Evolutionary conservation across 495 filamentous ascomycete species (phyloP).

Genomic region (Hypoxylon intermedium): DNA sequence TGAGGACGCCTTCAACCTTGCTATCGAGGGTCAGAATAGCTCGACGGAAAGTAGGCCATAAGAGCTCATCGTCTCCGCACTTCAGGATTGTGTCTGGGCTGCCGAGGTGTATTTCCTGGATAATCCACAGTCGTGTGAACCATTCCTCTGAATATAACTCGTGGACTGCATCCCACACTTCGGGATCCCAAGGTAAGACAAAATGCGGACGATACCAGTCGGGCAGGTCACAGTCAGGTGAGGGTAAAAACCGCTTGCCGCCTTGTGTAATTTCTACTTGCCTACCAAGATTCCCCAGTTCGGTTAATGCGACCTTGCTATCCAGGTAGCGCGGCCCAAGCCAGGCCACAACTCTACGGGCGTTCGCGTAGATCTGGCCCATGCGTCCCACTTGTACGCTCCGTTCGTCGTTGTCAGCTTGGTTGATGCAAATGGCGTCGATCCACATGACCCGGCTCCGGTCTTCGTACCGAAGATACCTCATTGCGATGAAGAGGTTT

Average conservation of each 20-base stretch:
- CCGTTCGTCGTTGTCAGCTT: slow-evolving; percentile 32
- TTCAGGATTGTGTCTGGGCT: neutral
- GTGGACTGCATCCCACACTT: slow-evolving; percentile 5
- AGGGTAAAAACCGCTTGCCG: neutral
- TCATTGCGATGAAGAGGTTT: slow-evolving; percentile 11
- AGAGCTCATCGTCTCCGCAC: slow-evolving; percentile 15
- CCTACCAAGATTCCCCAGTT: slow-evolving; percentile 1
- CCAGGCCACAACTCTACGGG: slow-evolving; percentile 38
- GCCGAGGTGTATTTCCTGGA: slow-evolving; percentile 25
- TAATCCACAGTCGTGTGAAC: slow-evolving; percentile 19
- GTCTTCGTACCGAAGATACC: slow-evolving; percentile 17
- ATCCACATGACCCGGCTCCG: slow-evolving; percentile 32
- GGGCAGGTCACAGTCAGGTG: neutral
- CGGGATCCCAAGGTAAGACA: neutral
- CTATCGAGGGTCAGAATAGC: slow-evolving; percentile 8
- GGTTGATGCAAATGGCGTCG: slow-evolving; percentile 44
- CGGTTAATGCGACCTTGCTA: slow-evolving; percentile 13
- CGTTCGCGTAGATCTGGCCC: slow-evolving; percentile 36
- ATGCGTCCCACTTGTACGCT: slow-evolving; percentile 39
- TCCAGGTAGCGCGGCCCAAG: slow-evolving; percentile 34
- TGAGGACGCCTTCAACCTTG: neutral
- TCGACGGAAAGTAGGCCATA: slow-evolving; percentile 10
- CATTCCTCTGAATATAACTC: neutral
- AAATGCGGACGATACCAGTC: neutral
- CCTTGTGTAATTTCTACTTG: neutral